These are phyloP conservation scores for Aspergillus japonicus DNA, from an alignment of 2,329 filamentous ascomycete species.

Conservation along the genomic window DNA sequence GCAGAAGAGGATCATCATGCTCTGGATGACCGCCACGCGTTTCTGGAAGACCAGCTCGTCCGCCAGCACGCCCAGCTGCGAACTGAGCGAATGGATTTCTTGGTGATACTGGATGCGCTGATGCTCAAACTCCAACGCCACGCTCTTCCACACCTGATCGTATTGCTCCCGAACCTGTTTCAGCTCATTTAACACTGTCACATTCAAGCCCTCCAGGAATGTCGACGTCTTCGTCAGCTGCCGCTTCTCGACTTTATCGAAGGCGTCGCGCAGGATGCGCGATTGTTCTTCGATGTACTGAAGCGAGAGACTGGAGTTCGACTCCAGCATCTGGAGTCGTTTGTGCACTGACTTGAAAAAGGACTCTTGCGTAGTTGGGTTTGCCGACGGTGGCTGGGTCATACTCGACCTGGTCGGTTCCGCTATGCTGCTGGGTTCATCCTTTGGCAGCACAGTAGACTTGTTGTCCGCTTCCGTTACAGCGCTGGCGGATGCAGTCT, in stretches of 20 bases:
- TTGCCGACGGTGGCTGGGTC: constrained; percentile 53
- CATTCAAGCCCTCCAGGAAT: constrained; percentile 83
- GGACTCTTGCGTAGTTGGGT: constrained; percentile 88
- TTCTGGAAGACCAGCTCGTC: constrained; percentile 85
- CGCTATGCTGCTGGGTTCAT: constrained; percentile 32
- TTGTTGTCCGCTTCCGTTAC: constrained; percentile 26
- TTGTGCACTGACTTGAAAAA: constrained; percentile 98
- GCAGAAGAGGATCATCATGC: constrained; percentile 79
- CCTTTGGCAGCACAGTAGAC: constrained; percentile 23
- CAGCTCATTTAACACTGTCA: constrained; percentile 79
- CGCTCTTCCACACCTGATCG: constrained; percentile 95
- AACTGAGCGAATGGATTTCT: constrained; percentile 78
- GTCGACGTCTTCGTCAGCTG: constrained; percentile 79
- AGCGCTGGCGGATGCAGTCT: constrained; percentile 22
- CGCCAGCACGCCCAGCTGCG: constrained; percentile 81
- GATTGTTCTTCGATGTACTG: constrained; percentile 98
- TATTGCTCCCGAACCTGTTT: constrained; percentile 78
- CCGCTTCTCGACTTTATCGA: constrained; percentile 80
- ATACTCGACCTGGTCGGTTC: constrained; percentile 38
- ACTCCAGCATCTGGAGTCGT: constrained; percentile 83
- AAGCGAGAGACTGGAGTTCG: constrained; percentile 86
- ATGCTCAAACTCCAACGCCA: constrained; percentile 83
- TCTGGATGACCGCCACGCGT: constrained; percentile 89
- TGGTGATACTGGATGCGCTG: constrained; percentile 81
- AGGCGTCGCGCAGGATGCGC: constrained; percentile 80